These are phyloP conservation scores for Glycine tomentella DNA, from an alignment of 306 rosid genomes.

Conservation along the genomic window DNA sequence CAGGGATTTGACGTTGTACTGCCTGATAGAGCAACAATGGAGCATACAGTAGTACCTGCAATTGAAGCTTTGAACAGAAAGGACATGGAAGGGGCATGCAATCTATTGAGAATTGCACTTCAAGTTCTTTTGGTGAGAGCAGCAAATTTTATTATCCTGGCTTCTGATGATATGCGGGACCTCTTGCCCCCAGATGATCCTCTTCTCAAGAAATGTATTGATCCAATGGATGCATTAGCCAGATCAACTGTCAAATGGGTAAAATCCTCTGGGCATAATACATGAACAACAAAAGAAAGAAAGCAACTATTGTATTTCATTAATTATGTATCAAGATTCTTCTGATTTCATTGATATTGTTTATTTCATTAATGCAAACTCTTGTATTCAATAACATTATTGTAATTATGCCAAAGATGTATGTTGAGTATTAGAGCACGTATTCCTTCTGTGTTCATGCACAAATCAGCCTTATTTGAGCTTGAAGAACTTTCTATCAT, in stretches of 20 bases:
- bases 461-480: constrained; percentile 19
- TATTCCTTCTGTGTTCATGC: constrained; percentile 40
- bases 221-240: constrained; percentile 59
- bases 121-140: constrained; percentile 84
- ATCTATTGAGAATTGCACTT: constrained; percentile 75
- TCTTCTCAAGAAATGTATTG: constrained; percentile 57
- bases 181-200: constrained; percentile 70
- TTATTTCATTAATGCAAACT: constrained; percentile 34
- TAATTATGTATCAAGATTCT: constrained; percentile 29
- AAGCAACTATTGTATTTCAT: constrained; percentile 4
- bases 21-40: constrained; percentile 80
- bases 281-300: constrained; percentile 40
- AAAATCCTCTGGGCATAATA: constrained; percentile 44
- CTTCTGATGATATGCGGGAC: constrained; percentile 67
- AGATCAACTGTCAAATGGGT: constrained; percentile 56
- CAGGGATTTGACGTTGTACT: constrained; percentile 86
- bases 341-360: constrained; percentile 38
- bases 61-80: constrained; percentile 74
- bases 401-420: constrained; percentile 35
- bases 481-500: neutral
- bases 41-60: constrained; percentile 74
- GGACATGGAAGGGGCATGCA: constrained; percentile 82
- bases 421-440: constrained; percentile 24
- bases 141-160: constrained; percentile 68
- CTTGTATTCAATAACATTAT: constrained; percentile 10